Conservation (phyloP, 805 yeast genomes). For the Yarrowia sp. region DNA sequence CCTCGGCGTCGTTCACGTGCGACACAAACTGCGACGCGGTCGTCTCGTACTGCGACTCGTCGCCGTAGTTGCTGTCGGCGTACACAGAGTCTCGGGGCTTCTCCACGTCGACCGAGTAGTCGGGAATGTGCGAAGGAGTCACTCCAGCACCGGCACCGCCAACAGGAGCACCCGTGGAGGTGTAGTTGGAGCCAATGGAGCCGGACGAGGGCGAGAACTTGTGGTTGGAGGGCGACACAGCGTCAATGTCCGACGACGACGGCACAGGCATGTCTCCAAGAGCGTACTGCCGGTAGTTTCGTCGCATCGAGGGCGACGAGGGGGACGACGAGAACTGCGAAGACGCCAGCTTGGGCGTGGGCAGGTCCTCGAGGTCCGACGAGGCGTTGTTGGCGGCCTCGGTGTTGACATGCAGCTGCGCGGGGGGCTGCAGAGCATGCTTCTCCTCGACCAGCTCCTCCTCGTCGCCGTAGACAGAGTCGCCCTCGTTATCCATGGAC, state of each 20-base stretch:
- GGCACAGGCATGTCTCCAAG: slow-evolving; percentile 35
- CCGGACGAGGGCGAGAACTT: slow-evolving; percentile 23
- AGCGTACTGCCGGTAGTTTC: slow-evolving; percentile 37
- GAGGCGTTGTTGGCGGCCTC: slow-evolving; percentile 17
- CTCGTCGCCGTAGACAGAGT: slow-evolving; percentile 5
- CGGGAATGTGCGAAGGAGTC: background rate
- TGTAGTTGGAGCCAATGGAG: slow-evolving; percentile 30
- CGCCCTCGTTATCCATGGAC: slow-evolving; percentile 3
- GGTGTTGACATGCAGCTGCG: slow-evolving; percentile 30
- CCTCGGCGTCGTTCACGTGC: background rate
- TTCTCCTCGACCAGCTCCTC: background rate
- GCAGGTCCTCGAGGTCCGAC: slow-evolving; percentile 18
- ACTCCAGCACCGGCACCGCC: background rate
- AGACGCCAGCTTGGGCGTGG: slow-evolving; percentile 25
- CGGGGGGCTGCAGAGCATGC: slow-evolving; percentile 12
- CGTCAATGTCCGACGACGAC: slow-evolving; percentile 20
- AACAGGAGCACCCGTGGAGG: background rate
- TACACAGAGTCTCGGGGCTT: slow-evolving; percentile 28
- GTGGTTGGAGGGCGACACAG: slow-evolving; percentile 24
- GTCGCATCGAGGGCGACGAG: slow-evolving; percentile 28
- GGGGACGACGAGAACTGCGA: slow-evolving; percentile 21
- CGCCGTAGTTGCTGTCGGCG: slow-evolving; percentile 25
- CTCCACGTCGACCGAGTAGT: slow-evolving; percentile 35
- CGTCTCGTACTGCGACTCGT: slow-evolving; percentile 4
- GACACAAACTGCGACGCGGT: slow-evolving; percentile 26